These are phyloP conservation scores for Botryotinia globosa DNA, from an alignment of 2,329 filamentous ascomycete species.

Conservation along the genomic window DNA sequence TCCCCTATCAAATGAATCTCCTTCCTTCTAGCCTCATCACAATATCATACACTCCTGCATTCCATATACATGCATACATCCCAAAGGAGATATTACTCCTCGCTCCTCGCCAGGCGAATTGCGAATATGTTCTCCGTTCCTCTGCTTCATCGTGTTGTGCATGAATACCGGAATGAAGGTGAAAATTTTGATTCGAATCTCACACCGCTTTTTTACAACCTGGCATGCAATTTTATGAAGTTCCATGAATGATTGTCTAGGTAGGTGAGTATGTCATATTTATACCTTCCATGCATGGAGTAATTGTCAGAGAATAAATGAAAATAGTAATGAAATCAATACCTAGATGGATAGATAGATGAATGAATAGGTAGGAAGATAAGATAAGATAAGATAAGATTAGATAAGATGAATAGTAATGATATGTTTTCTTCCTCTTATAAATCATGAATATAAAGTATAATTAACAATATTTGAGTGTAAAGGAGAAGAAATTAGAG, in stretches of 20 bases:
- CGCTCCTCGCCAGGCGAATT: background rate
- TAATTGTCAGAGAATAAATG: background rate
- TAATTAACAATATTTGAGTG: background rate
- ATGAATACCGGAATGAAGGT: background rate
- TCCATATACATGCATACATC: background rate
- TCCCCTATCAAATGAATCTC: background rate
- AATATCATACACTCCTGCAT: background rate
- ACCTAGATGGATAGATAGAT: background rate
- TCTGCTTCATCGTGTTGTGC: slow-evolving; percentile 1
- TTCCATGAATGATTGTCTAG: background rate
- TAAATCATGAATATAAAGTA: background rate
- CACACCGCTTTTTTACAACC: background rate
- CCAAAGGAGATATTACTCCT: background rate
- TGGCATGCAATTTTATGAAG: background rate
- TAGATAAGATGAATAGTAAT: background rate
- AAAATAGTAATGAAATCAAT: background rate
- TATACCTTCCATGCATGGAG: background rate
- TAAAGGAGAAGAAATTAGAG: background rate
- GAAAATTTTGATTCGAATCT: background rate
- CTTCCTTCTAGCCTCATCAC: background rate
- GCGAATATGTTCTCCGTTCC: background rate
- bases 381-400: background rate
- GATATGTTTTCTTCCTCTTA: background rate
- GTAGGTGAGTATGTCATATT: background rate
- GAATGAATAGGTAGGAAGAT: background rate